These are phyloP conservation scores for Ambrosia hybrid DNA, from an alignment of 140 eudicot species.

Conservation along the genomic window DNA sequence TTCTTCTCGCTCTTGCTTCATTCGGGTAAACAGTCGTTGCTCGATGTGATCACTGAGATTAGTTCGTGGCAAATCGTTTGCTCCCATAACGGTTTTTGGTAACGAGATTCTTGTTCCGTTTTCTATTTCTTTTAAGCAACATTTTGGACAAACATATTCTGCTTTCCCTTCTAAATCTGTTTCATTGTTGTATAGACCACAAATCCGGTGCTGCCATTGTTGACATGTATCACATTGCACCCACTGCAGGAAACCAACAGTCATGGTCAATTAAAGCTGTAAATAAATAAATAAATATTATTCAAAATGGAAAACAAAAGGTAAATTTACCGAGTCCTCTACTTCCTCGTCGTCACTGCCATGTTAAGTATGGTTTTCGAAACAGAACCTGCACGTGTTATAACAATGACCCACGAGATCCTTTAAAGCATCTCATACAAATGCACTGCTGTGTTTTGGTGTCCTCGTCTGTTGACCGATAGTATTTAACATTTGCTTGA, in stretches of 20 bases:
- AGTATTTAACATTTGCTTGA: conserved; percentile 46
- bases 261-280: not conserved
- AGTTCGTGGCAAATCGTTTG: conserved; percentile 58
- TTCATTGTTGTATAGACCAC: conserved; percentile 62
- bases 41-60: conserved; percentile 75
- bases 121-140: conserved; percentile 51
- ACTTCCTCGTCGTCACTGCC: conserved; percentile 33
- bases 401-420: conserved; percentile 29
- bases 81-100: conserved; percentile 43
- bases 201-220: conserved; percentile 74
- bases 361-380: conserved; percentile 41
- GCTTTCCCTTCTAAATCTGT: conserved; percentile 49
- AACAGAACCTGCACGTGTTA: conserved; percentile 4
- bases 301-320: not conserved
- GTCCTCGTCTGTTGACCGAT: conserved; percentile 29
- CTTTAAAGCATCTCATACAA: conserved; percentile 51
- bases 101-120: conserved; percentile 32
- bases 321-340: conserved; percentile 53
- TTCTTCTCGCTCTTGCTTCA: conserved; percentile 62
- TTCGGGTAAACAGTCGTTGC: conserved; percentile 50
- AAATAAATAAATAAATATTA: not conserved
- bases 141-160: conserved; percentile 63
- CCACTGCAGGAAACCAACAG: conserved; percentile 54
- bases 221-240: conserved; percentile 75
- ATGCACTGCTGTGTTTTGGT: conserved; percentile 25